These are phyloP conservation scores for Streptanthus diversifolius DNA, from an alignment of 345 rosid genomes.

Conservation along the genomic window DNA sequence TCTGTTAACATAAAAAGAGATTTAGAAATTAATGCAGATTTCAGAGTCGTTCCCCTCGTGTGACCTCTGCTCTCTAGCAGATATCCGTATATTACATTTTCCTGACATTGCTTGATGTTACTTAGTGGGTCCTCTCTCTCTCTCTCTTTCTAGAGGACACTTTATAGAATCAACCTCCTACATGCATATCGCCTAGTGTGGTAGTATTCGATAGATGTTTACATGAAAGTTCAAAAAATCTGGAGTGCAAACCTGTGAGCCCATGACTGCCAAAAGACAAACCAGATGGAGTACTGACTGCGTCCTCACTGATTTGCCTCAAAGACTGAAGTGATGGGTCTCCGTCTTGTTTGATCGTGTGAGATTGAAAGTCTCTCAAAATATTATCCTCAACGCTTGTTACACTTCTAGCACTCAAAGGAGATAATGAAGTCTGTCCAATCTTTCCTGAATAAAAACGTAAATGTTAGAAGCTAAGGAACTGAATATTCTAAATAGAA, in stretches of 20 bases:
- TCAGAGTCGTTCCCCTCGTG: not conserved
- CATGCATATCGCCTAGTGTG: conserved; percentile 1
- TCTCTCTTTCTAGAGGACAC: not conserved
- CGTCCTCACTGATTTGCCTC: conserved; percentile 49
- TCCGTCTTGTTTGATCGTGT: conserved; percentile 44
- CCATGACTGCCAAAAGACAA: conserved; percentile 74
- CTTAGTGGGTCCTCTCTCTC: too few species aligned
- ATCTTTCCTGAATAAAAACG: conserved; percentile 46
- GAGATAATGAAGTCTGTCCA: conserved; percentile 45
- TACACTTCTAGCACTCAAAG: conserved; percentile 46
- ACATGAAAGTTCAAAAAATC: conserved; percentile 5
- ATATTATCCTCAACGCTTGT: conserved; percentile 43
- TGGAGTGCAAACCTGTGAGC: conserved; percentile 59
- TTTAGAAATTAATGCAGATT: not conserved
- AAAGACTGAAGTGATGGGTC: conserved; percentile 42
- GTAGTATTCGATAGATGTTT: not conserved
- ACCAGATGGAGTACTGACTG: conserved; percentile 37
- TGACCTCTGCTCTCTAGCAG: too few species aligned
- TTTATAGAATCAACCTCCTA: not conserved
- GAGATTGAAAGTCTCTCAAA: conserved; percentile 49
- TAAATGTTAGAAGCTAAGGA: conserved; percentile 26
- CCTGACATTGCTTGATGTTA: too few species aligned
- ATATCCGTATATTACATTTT: too few species aligned
- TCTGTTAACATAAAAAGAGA: not conserved
- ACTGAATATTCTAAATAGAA: conserved; percentile 15